Conservation (phyloP, 2,329 filamentous ascomycete species). For the Magnaporthiopsis rhizophila region DNA sequence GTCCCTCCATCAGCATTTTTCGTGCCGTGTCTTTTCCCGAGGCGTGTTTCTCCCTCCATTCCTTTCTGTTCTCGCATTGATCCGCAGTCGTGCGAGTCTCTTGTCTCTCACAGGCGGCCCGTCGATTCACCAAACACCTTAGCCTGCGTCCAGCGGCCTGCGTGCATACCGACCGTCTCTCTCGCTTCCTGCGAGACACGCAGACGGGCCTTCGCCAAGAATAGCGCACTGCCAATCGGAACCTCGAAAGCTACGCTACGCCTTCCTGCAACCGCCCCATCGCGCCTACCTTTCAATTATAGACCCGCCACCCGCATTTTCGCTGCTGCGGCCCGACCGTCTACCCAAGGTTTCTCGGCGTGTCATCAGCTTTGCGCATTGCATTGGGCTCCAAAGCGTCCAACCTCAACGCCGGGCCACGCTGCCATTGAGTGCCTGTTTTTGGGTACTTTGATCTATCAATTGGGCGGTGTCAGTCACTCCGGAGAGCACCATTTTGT, state of each 20-base stretch:
- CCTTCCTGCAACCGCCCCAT: conserved; percentile 2
- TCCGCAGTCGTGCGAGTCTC: background rate
- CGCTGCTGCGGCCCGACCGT: background rate
- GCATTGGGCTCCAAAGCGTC: background rate
- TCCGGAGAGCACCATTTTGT: background rate
- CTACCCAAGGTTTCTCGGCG: background rate
- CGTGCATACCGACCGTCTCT: background rate
- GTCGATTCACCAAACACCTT: background rate
- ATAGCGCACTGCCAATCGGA: background rate
- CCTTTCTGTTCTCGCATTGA: background rate
- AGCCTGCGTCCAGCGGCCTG: background rate
- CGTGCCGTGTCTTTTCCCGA: background rate
- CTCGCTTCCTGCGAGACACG: background rate
- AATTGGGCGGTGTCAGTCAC: background rate
- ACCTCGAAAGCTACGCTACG: background rate
- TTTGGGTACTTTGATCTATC: background rate
- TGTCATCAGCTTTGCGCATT: no score
- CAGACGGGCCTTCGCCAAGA: background rate
- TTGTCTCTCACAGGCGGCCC: background rate
- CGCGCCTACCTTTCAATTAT: conserved; percentile 9
- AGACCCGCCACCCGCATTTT: background rate
- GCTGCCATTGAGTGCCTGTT: background rate
- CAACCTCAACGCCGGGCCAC: background rate
- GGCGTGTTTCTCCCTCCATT: background rate
- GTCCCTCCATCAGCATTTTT: background rate